Conservation (phyloP, 78 protist species). For the Pigoraptor vietnamica region DNA sequence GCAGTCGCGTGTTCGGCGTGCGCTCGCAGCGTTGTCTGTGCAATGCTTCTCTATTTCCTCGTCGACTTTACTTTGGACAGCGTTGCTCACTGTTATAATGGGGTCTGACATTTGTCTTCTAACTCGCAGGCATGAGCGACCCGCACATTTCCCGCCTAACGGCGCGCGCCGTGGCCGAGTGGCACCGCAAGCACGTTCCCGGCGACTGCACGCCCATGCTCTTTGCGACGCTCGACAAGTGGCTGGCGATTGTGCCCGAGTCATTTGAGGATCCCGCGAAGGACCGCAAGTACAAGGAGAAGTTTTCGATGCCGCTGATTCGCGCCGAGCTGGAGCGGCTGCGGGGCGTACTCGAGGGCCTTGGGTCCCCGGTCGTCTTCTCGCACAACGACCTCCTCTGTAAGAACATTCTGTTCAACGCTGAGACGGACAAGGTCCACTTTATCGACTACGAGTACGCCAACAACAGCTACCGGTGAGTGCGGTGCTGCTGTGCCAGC, state of each 20-base stretch:
- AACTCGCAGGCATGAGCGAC: constrained; percentile 22
- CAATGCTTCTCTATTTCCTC: neutral
- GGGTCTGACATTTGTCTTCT: too few species aligned
- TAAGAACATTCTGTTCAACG: constrained; percentile 16
- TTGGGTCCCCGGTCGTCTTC: constrained; percentile 18
- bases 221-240: neutral
- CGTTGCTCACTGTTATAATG: too few species aligned
- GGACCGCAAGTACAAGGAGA: neutral
- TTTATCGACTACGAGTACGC: constrained; percentile 40
- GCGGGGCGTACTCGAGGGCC: neutral
- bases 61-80: too few species aligned
- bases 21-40: too few species aligned
- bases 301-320: neutral
- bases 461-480: constrained; percentile 22
- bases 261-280: neutral
- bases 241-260: constrained; percentile 8
- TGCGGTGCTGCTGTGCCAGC: neutral
- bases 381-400: constrained; percentile 36
- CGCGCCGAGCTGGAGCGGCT: neutral
- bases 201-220: constrained; percentile 20
- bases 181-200: constrained; percentile 14
- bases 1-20: too few species aligned
- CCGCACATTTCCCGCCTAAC: constrained; percentile 4
- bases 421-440: neutral
- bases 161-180: neutral